Conservation (phyloP, 2,329 filamentous ascomycete species). For the Trichocomaceae sp. region DNA sequence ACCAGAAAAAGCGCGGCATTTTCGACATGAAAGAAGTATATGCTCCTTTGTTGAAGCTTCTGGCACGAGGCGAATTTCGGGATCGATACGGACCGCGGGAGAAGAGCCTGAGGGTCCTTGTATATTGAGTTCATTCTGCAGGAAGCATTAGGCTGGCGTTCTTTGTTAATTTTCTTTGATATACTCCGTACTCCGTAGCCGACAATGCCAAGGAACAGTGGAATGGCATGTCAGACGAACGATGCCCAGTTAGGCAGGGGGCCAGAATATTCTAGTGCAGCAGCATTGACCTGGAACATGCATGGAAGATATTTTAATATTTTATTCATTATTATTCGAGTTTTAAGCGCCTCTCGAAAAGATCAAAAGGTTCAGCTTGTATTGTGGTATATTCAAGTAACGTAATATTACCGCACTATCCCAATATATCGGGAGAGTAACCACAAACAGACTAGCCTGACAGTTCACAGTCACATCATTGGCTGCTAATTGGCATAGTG, state of each 20-base stretch:
- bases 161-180: not conserved
- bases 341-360: not conserved
- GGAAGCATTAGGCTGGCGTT: not conserved
- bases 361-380: not conserved
- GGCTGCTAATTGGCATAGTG: not conserved
- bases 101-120: slow-evolving; percentile 45
- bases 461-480: not conserved
- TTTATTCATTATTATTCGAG: not conserved
- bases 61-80: slow-evolving; percentile 65
- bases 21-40: slow-evolving; percentile 94
- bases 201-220: not conserved
- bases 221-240: not conserved
- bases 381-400: not conserved
- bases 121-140: slow-evolving; percentile 35
- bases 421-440: not conserved
- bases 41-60: slow-evolving; percentile 67
- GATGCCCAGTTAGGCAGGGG: not conserved
- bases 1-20: slow-evolving; percentile 88
- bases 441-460: not conserved
- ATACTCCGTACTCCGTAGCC: not conserved
- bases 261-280: not conserved
- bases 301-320: not conserved
- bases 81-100: slow-evolving; percentile 56
- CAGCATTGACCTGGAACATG: not conserved
- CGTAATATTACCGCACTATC: not conserved